Base-by-base conservation (phyloP, 1,284 basidiomycete genomes). In the Ustilago loliicola region DNA sequence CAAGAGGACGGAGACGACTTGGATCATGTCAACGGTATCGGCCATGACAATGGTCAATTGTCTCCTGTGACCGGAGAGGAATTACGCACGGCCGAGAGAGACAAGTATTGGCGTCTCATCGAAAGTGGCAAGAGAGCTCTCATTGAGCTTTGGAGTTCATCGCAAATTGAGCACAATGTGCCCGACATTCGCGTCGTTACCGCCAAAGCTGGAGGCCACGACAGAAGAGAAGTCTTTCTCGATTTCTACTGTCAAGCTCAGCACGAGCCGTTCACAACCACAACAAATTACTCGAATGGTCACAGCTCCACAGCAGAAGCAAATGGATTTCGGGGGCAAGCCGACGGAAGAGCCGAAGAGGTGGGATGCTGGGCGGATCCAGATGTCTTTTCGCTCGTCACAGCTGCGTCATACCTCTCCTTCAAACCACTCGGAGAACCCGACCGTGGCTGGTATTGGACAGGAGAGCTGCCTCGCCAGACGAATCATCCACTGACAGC, bases 221-320 rank as follows among this genome's bases (percentile, higher is more conserved):
- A 79, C 52, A 61, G 68, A 25, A 54, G 61, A 23, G 77, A 79
- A 48, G 58, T 59, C n/a, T 67, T 71, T 34, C 51, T 65, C 45
- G 77, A 79, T 48, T 79, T 72, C 30, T 61, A 63, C 56, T 77
- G 72, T 29, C 71, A 79, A 52, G 63, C 69, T 19, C 69, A 66
- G 27, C 45, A 71, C 40, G 56, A 59, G n/a, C 36, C 67, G 2
- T 38, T 25, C 23, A 50, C 25, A 5, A 36, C 27, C 29, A 29
- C 32, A 27, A n/a, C 30, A 7, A 32, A 4, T 10, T 19, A 6
- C 11, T 32, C 54, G 27, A 15, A 36, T 19, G 29, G 19, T 59
- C 23, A 34, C 56, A 50, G n/a, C 36, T 8, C 27, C 30, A 17
- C 13, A n/a, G 51, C 53, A n/a, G 30, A 32, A 13, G 23, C 61